Evolutionary conservation across 768 basidiomycete genomes (phyloP).

Genomic region (Suillus clintonianus): DNA sequence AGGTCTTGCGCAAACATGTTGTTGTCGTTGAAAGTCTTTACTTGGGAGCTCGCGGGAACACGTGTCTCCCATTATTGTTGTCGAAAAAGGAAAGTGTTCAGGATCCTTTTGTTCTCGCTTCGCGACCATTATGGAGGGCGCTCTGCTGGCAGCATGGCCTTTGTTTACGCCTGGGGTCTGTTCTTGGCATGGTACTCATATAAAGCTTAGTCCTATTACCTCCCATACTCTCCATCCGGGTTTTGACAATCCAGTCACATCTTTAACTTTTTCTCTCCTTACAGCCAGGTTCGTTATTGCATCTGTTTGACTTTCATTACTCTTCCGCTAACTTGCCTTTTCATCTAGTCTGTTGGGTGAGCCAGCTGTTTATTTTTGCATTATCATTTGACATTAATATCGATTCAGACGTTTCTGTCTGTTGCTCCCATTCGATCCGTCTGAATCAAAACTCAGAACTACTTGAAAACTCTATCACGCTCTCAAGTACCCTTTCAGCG

Average conservation of each 20-base stretch:
- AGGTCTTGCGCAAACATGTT: neutral
- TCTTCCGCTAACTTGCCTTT: constrained; percentile 13
- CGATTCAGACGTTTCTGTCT: constrained; percentile 12
- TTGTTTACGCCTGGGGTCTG: constrained; percentile 9
- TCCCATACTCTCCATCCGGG: constrained; percentile 23
- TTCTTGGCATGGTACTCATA: constrained; percentile 13
- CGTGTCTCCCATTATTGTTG: constrained; percentile 27
- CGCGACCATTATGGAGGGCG: constrained; percentile 21
- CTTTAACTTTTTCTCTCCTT: constrained; percentile 10
- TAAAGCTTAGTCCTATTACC: constrained; percentile 20
- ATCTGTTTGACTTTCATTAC: neutral
- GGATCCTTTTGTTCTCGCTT: constrained; percentile 36
- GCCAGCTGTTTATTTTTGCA: constrained; percentile 1
- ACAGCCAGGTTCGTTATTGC: constrained; percentile 30
- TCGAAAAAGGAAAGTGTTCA: constrained; percentile 25
- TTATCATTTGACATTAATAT: neutral
- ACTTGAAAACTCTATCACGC: constrained; percentile 19
- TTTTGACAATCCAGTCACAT: constrained; percentile 37
- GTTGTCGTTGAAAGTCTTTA: neutral
- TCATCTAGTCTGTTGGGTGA: constrained; percentile 28
- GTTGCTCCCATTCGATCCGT: constrained; percentile 23
- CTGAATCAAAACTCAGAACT: constrained; percentile 26
- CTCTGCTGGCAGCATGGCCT: constrained; percentile 16
- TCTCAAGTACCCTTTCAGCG: constrained; percentile 28
- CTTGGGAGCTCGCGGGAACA: neutral